phyloP scores from a whole-genome alignment of 208 protist genomes.

The Trypanosoma caninum region DNA sequence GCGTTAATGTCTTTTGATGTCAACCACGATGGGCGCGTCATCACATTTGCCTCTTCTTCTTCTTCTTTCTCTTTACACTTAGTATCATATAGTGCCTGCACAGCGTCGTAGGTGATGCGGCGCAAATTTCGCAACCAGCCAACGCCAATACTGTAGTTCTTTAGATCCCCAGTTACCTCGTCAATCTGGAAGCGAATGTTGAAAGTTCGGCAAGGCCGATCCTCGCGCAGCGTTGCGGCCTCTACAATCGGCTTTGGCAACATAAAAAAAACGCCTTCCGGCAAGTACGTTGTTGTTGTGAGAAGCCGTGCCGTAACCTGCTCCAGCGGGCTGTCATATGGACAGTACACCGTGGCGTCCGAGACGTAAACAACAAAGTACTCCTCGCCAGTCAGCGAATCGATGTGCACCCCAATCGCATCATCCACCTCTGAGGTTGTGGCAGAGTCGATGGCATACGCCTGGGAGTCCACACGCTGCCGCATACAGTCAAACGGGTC shows the following conservation, averaged over 20 bases:
- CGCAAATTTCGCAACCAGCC: conserved; percentile 73
- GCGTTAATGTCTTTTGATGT: conserved; percentile 31
- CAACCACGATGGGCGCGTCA: conserved; percentile 46
- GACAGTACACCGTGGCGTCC: conserved; percentile 87
- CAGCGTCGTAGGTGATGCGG: conserved; percentile 85
- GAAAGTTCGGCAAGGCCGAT: conserved; percentile 84
- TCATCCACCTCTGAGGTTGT: conserved; percentile 91
- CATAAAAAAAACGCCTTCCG: conserved; percentile 89
- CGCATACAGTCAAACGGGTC: conserved; percentile 76
- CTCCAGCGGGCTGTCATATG: conserved; percentile 73
- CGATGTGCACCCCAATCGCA: conserved; percentile 73
- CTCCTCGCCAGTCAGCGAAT: conserved; percentile 47
- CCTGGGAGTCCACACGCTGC: conserved; percentile 33
- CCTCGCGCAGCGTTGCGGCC: conserved; percentile 80
- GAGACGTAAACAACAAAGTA: conserved; percentile 87
- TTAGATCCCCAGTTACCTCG: conserved; percentile 57
- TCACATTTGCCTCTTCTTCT: background rate
- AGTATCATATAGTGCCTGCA: conserved; percentile 57
- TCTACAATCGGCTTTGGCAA: conserved; percentile 82
- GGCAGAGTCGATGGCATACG: conserved; percentile 86
- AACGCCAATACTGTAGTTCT: conserved; percentile 68
- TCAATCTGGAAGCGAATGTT: conserved; percentile 82
- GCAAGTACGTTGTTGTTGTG: conserved; percentile 86
- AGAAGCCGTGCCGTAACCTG: conserved; percentile 77
- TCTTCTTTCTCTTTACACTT: background rate